Percentiles rank a stretch among this genome's conserved stretches.
phyloP scores from a whole-genome alignment of 148 eudicot species.

The Bassia scoparia region DNA sequence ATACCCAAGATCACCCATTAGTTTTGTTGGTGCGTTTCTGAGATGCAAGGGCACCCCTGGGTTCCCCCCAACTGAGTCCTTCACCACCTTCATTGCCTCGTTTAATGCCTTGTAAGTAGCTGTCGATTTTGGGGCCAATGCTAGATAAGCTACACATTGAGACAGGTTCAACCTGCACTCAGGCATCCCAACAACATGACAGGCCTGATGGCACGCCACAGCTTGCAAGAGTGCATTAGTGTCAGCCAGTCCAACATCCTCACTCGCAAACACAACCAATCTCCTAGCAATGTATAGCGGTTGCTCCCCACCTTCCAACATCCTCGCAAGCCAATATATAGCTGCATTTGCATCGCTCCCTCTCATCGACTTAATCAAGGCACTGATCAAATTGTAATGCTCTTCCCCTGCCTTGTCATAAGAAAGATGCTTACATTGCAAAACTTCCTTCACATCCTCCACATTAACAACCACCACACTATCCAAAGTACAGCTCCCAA shows the following conservation, averaged over 20 bases:
- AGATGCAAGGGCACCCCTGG: conserved; percentile 84
- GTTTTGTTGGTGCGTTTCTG: conserved; percentile 82
- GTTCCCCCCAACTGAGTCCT: conserved; percentile 77
- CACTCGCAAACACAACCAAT: conserved; percentile 70
- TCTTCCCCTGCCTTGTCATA: conserved; percentile 83
- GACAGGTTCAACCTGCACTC: conserved; percentile 74
- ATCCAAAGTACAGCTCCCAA: background rate
- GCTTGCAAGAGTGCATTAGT: conserved; percentile 65
- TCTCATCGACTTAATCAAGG: conserved; percentile 85
- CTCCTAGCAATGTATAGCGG: conserved; percentile 82
- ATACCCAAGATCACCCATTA: conserved; percentile 81
- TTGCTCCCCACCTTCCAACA: conserved; percentile 89
- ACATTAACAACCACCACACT: conserved; percentile 27
- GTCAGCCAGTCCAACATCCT: conserved; percentile 87
- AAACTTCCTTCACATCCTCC: conserved; percentile 64
- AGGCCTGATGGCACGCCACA: conserved; percentile 78
- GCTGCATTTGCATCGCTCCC: conserved; percentile 82
- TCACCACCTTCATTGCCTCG: conserved; percentile 59
- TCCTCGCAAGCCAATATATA: conserved; percentile 84
- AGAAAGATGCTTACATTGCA: conserved; percentile 79
- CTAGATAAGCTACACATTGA: conserved; percentile 77
- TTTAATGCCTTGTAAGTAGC: conserved; percentile 53
- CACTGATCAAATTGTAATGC: conserved; percentile 78
- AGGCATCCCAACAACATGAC: conserved; percentile 85
- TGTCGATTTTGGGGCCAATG: conserved; percentile 75